Base-by-base conservation (phyloP, 495 filamentous ascomycete genomes). In the Penicillium lividum region DNA sequence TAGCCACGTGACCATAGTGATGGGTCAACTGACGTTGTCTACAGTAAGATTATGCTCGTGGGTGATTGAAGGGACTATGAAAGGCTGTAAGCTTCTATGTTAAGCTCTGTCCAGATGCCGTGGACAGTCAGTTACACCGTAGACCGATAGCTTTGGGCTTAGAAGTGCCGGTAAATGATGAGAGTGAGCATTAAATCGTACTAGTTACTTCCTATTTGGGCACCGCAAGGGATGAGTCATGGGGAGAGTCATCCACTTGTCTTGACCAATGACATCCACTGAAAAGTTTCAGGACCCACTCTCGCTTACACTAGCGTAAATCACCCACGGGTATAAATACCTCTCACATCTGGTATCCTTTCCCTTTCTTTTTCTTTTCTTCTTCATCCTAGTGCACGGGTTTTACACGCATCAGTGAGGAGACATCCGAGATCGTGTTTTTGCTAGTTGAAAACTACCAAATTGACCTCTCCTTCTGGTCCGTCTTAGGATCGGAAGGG, bases 381-480 rank as follows among this genome's bases (percentile, higher is more conserved):
- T 77, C 61, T 70, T 56, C 69, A 80, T 80, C 75, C 77, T 77
- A 67, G 78, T 81, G 78, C 78, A 80, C 66, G 77, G 78, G 78
- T 77, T 76, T 77, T 80, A 81, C 76, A 77, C 77, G 74, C 74
- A 66, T 78, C 78, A 80, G 78, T 82, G 79, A 82, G 78, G 79
- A 82, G 73, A 73, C 68, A 76, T 82, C 79, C 79, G 79, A 82
- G 78, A 77, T 66, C 74, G 77, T 79, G 76, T 81, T 80, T 80
- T 80, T 80, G 79, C 79, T 82, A 79, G 78, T 82, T 82, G 79
- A 82, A 82, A 82, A 82, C 79, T 82, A 80, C 72, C 71, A 75
- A 73, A 67, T 73, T 80, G 77, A 78, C 77, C 58, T 60, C 77
- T 80, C 63, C 69, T 65, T 55, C 63, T 72, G 75, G 72, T 68